phyloP scores from a whole-genome alignment of 2,329 filamentous ascomycete species.

The Fusarium sp. region DNA sequence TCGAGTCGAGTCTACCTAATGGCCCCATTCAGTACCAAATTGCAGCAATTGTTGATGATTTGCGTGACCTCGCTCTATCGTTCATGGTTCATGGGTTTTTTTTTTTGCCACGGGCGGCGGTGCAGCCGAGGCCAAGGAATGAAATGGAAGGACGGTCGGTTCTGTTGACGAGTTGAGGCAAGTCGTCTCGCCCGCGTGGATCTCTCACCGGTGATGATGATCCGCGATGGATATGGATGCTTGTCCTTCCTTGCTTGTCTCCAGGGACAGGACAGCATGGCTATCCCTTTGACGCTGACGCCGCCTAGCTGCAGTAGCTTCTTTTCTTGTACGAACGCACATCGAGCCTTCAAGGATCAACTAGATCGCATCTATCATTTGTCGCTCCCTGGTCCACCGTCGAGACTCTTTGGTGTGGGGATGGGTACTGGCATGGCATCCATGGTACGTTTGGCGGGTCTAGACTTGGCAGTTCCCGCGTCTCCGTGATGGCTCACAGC shows the following conservation, averaged over 20 bases:
- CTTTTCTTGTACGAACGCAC: slow-evolving; percentile 25
- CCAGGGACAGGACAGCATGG: background rate
- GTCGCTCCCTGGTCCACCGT: slow-evolving; percentile 15
- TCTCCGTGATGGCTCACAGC: slow-evolving; percentile 9
- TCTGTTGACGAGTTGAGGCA: background rate
- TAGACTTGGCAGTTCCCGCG: slow-evolving; percentile 21
- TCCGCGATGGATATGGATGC: slow-evolving; percentile 2
- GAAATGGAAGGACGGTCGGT: background rate
- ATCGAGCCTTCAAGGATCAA: slow-evolving; percentile 18
- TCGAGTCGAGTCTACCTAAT: background rate
- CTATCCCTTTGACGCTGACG: slow-evolving; percentile 7
- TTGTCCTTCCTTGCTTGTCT: background rate
- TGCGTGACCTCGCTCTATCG: slow-evolving; percentile 24
- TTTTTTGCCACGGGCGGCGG: slow-evolving; percentile 4
- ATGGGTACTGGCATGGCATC: background rate
- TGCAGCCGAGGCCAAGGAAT: background rate
- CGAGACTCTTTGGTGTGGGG: slow-evolving; percentile 17
- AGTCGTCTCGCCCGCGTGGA: slow-evolving; percentile 14
- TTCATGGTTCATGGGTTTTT: slow-evolving; percentile 9
- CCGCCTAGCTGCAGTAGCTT: slow-evolving; percentile 24
- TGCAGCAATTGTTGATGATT: slow-evolving; percentile 16
- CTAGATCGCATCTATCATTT: slow-evolving; percentile 32
- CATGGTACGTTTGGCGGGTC: slow-evolving; percentile 11
- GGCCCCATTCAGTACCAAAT: slow-evolving; percentile 13
- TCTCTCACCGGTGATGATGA: background rate